Evolutionary conservation across 495 filamentous ascomycete genomes (phyloP).

Genomic region (Daldinia childiae): DNA sequence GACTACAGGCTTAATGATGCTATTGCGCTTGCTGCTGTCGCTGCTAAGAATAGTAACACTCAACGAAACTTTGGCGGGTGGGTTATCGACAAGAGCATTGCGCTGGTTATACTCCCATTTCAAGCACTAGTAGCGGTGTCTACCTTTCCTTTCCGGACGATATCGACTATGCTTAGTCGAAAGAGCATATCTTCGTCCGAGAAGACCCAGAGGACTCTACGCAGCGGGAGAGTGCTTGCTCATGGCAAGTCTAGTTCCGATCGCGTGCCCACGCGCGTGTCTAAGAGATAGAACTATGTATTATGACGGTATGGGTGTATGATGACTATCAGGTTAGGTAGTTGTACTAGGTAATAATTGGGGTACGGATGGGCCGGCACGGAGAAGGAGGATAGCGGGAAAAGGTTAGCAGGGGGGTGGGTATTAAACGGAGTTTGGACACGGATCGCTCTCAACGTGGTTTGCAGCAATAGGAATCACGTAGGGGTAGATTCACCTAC

Average conservation of each 20-base stretch:
- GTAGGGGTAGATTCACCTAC: neutral
- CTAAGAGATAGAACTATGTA: conserved; percentile 32
- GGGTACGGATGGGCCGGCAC: conserved; percentile 3
- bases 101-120: conserved; percentile 47
- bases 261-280: conserved; percentile 42
- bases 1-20: conserved; percentile 78
- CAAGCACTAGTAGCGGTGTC: conserved; percentile 40
- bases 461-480: neutral
- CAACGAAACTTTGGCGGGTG: conserved; percentile 41
- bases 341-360: conserved; percentile 2
- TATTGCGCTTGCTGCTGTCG: conserved; percentile 78
- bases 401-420: neutral
- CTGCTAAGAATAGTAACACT: conserved; percentile 63
- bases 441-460: neutral
- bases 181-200: conserved; percentile 31
- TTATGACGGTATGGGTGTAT: conserved; percentile 5
- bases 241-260: conserved; percentile 33
- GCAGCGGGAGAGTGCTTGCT: conserved; percentile 24
- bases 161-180: conserved; percentile 39
- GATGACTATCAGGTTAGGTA: neutral
- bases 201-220: conserved; percentile 20
- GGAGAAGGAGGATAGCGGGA: neutral
- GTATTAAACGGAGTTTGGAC: conserved; percentile 23
- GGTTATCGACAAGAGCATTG: conserved; percentile 43
- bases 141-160: conserved; percentile 44